A percentile compares a stretch with the other conserved stretches of the same genome.
These are phyloP conservation scores for Pseudocercospora macadamiae DNA, from an alignment of 2,329 filamentous ascomycete species.

Conservation along the genomic window DNA sequence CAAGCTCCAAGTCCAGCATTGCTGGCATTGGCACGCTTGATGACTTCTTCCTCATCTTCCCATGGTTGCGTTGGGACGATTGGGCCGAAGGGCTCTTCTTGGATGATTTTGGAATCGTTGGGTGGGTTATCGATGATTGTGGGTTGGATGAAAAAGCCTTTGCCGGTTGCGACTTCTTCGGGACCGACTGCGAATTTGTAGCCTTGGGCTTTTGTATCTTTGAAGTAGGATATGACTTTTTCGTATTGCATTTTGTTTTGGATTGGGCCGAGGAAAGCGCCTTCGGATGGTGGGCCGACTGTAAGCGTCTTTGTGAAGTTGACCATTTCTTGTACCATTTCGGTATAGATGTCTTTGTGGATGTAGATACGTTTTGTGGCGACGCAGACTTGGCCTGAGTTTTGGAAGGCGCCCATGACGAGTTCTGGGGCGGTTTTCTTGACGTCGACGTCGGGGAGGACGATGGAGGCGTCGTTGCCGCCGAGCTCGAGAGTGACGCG, in stretches of 20 bases:
- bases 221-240: slow-evolving; percentile 49
- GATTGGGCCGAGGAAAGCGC: slow-evolving; percentile 58
- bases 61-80: slow-evolving; percentile 53
- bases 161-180: slow-evolving; percentile 49
- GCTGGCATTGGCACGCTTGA: slow-evolving; percentile 53
- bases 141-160: slow-evolving; percentile 46
- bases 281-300: slow-evolving; percentile 45
- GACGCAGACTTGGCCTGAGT: slow-evolving; percentile 62
- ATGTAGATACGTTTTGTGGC: slow-evolving; percentile 61
- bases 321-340: slow-evolving; percentile 53
- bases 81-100: slow-evolving; percentile 57
- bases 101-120: slow-evolving; percentile 43
- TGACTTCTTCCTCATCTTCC: slow-evolving; percentile 51
- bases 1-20: slow-evolving; percentile 57
- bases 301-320: slow-evolving; percentile 50
- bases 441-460: slow-evolving; percentile 61
- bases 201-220: slow-evolving; percentile 42
- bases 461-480: slow-evolving; percentile 65
- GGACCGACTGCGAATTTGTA: slow-evolving; percentile 59
- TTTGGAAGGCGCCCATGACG: slow-evolving; percentile 58
- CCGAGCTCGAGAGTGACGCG: slow-evolving; percentile 64
- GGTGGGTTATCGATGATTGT: slow-evolving; percentile 54
- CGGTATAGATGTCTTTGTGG: slow-evolving; percentile 56
- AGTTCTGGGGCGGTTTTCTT: slow-evolving; percentile 53
- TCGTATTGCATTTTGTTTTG: slow-evolving; percentile 63